Base-by-base conservation (phyloP, 495 filamentous ascomycete genomes). In the Aspergillus heteromorphus region DNA sequence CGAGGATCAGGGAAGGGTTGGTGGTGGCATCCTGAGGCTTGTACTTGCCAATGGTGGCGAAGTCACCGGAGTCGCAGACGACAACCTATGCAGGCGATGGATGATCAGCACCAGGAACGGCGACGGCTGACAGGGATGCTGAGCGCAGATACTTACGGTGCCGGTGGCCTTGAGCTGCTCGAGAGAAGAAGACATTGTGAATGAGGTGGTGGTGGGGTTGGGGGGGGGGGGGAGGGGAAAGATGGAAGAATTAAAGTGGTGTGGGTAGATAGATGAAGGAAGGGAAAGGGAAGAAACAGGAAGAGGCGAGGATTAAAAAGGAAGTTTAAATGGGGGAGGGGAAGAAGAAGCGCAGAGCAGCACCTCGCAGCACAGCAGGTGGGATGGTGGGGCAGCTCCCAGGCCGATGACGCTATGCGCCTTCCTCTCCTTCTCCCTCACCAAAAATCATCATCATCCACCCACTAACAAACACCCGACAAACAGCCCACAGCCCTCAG, bases 11-110 rank as follows among this genome's bases (percentile, higher is more conserved):
- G 58, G 93, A 97, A 36, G 93, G 93, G 82, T 99, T 99, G 73
- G 93, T 99, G 68, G 92, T 97, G 65, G 92, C 93, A 87, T 99
- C 93, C 83, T 97, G 92, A 52, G 93, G 93, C 84, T 96, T 93
- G 84, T 99, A 99, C 80, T 99, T 97, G 82, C 80, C 91, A 73
- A 99, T 99, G 67, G 92, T 89, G 83, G 77, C 68, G 56, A 75
- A 73, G 64, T 58, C 52, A 53, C 54, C 52, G 47, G 52, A 59
- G 52, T 56, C 51, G 54, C 56, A 48, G 45, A 71, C 79, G 56
- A 76, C 69, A 60, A 58, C 54, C 56, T 45, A 42, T 9, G 42
- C 6, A 11, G 51, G 43, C 19, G 1, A 40, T 38, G 36, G 11
- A 40, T 19, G 25, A 45, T 23, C 45, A 6, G 59, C 64, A 66